Conservation (phyloP, 306 rosid species). For the Arachis hypogaea region DNA sequence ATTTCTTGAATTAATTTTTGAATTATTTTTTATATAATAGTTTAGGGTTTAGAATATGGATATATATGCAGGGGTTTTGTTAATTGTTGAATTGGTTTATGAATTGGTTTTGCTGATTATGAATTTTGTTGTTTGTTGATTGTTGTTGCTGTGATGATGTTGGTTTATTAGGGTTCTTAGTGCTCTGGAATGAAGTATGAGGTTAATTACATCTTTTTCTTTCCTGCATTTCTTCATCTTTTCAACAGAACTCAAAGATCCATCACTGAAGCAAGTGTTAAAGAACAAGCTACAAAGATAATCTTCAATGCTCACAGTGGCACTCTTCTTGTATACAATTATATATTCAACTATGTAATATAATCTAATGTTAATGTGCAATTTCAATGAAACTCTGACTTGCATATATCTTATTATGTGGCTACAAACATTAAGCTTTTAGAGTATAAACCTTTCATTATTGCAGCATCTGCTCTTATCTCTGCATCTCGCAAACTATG, state of each 20-base stretch:
- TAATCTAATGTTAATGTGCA: conserved; percentile 7
- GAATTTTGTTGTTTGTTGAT: too few relatives aligned
- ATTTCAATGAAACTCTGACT: neutral
- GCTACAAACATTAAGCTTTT: conserved; percentile 53
- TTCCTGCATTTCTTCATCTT: conserved; percentile 8
- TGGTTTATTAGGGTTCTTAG: conserved; percentile 46
- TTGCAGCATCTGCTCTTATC: too few relatives aligned
- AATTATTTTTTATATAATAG: too few relatives aligned
- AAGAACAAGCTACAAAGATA: conserved; percentile 58
- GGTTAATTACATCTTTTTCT: conserved; percentile 73
- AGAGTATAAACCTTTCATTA: conserved; percentile 9
- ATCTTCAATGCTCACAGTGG: conserved; percentile 70
- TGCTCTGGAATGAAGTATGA: conserved; percentile 72
- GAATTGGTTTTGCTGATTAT: too few relatives aligned
- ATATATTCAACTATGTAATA: neutral
- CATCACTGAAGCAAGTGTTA: conserved; percentile 47
- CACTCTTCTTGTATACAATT: conserved; percentile 12
- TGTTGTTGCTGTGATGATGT: too few relatives aligned
- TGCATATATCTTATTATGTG: conserved; percentile 34
- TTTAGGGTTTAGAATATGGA: too few relatives aligned
- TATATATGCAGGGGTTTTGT: too few relatives aligned
- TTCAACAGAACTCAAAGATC: conserved; percentile 48
- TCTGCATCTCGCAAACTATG: too few relatives aligned
- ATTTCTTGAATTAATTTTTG: too few relatives aligned
- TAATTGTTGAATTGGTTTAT: too few relatives aligned